These are phyloP conservation scores for Phytophthora palmivora DNA, from an alignment of 352 stramenopile genomes.

Conservation along the genomic window DNA sequence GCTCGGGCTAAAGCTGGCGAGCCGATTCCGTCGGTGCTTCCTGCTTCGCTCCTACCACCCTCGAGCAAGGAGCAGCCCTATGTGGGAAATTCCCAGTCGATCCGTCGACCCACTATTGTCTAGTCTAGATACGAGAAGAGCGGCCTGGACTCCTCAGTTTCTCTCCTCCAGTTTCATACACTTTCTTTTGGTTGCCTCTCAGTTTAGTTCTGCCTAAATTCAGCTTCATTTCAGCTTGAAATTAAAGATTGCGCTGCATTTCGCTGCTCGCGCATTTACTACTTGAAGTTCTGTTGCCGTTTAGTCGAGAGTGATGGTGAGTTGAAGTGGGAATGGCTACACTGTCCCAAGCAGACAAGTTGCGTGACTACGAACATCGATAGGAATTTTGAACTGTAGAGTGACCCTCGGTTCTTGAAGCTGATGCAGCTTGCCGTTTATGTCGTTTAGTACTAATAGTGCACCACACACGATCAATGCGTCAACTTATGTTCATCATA, in stretches of 20 bases:
- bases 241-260: neutral
- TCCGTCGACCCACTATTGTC: constrained; percentile 22
- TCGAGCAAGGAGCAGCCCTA: constrained; percentile 39
- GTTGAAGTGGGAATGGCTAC: constrained; percentile 29
- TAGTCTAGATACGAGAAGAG: constrained; percentile 18
- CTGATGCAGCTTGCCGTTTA: neutral
- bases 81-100: constrained; percentile 11
- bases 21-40: constrained; percentile 65
- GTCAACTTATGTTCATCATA: neutral
- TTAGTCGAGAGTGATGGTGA: constrained; percentile 31
- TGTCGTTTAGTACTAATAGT: neutral
- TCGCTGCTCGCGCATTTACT: constrained; percentile 14
- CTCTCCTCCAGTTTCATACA: constrained; percentile 8
- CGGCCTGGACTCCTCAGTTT: neutral
- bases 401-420: constrained; percentile 5
- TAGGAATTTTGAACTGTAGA: constrained; percentile 1
- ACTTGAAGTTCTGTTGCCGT: constrained; percentile 18
- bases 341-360: constrained; percentile 3
- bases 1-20: constrained; percentile 77
- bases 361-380: constrained; percentile 13
- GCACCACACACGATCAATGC: neutral
- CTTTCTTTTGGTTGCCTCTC: neutral
- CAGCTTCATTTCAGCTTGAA: no score
- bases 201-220: neutral
- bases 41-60: constrained; percentile 61